Evolutionary conservation across 2,329 filamentous ascomycete genomes (phyloP).

Genomic region (Monilinia aucupariae): DNA sequence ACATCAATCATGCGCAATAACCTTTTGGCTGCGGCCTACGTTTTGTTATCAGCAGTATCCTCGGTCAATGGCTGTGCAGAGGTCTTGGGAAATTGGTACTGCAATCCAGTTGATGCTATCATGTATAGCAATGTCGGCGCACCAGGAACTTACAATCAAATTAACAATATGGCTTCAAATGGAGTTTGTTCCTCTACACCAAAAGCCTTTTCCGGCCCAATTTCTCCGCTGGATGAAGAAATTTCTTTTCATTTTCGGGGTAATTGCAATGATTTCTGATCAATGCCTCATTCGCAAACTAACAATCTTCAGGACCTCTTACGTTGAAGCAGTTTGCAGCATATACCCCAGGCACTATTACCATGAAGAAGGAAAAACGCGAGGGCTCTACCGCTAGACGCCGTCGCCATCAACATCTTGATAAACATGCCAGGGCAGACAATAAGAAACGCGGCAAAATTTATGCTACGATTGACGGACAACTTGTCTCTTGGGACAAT

Average conservation of each 20-base stretch:
- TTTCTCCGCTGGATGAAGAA: constrained; percentile 65
- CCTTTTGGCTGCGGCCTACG: constrained; percentile 2
- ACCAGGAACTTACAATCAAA: constrained; percentile 57
- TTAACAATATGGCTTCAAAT: constrained; percentile 53
- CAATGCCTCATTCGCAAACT: not conserved
- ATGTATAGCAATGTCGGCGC: constrained; percentile 59
- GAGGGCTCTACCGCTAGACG: constrained; percentile 31
- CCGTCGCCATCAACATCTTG: constrained; percentile 30
- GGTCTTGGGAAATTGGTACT: constrained; percentile 54
- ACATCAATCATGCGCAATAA: constrained; percentile 12
- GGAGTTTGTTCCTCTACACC: constrained; percentile 51
- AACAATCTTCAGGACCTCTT: constrained; percentile 49
- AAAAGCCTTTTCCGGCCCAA: constrained; percentile 51
- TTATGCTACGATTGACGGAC: constrained; percentile 28
- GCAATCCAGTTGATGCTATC: constrained; percentile 58
- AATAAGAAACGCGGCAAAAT: constrained; percentile 38
- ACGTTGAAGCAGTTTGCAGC: constrained; percentile 62
- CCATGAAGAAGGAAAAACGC: constrained; percentile 35
- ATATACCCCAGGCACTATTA: constrained; percentile 48
- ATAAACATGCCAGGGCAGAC: constrained; percentile 27
- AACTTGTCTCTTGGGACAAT: constrained; percentile 27
- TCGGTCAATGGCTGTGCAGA: constrained; percentile 30
- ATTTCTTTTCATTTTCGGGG: constrained; percentile 39
- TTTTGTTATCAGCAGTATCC: not conserved
- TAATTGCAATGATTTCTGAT: not conserved